Base-by-base conservation (phyloP, 495 filamentous ascomycete species). In the Cercophora samala region DNA sequence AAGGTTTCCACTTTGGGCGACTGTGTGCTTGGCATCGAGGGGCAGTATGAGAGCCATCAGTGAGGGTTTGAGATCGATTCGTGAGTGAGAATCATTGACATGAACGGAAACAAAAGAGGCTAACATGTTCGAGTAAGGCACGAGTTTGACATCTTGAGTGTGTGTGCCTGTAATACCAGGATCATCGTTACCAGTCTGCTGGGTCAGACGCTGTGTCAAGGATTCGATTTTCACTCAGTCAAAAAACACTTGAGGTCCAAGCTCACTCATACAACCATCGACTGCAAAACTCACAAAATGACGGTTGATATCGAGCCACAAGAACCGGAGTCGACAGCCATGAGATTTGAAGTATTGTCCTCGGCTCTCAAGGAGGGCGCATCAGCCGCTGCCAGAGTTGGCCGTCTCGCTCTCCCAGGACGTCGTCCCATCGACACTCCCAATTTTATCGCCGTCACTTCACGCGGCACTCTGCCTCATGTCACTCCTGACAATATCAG, bases 401-500 rank as follows among this genome's bases (percentile, higher is more conserved):
- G 93, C 19, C 82, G 77, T 63, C 78, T 97, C 29, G 73, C 82
- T 2, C 70, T 93, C 4, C 72, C 83, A 18, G 86, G 87, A 63
- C 82, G 89, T 52, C 83, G 79, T 62, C 70, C 83, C 15, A 80
- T 96, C 65, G 79, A 88, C 5, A 98, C 96, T 23, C 95, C 95
- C 59, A 89, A 91, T 69, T 96, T 89, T 75, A 76, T 97, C 53
- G 88, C 86, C 37, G 78, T 88, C 69, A 90, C 90, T 2, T 97
- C 96, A 53, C 85, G 95, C 66, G 95, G 95, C 13, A 84, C 82
- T 1, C 80, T 97, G 29, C 91, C 95, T 23, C 95, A 99, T 79
- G 78, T 99, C 62, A 87, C 93, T 18, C 94, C 92, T 63, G 95
- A 99, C 81, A 89, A 90, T 69, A 78, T 94, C 68, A 76, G 78